Evolutionary conservation across 148 eudicot genomes (phyloP).

Genomic region (Rhododendron mucronatum): DNA sequence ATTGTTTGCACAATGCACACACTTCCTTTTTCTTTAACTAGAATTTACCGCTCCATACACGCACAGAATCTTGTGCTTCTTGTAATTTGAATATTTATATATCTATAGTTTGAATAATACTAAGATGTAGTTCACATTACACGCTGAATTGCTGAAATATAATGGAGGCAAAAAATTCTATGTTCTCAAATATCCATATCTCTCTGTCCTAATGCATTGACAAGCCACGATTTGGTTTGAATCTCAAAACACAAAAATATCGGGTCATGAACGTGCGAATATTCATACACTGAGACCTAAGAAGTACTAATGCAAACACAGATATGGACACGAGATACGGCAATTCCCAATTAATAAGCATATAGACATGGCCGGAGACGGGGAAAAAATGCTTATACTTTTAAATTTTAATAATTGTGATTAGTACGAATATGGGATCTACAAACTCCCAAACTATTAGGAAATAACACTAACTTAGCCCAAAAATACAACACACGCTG

Average conservation of each 20-base stretch:
- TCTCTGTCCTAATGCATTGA: not conserved
- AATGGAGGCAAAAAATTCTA: not conserved
- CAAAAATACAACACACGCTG: not conserved
- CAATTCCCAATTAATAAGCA: not conserved
- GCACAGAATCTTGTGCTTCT: no score
- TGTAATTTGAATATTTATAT: no score
- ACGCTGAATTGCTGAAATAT: no score
- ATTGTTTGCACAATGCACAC: no score
- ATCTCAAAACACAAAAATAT: not conserved
- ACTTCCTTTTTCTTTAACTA: no score
- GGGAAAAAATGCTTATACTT: not conserved
- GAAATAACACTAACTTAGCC: not conserved
- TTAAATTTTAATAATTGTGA: not conserved
- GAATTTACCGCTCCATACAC: no score
- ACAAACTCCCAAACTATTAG: not conserved
- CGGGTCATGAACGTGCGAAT: not conserved
- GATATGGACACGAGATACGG: not conserved
- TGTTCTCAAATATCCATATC: not conserved
- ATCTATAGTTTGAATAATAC: no score
- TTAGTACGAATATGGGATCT: not conserved
- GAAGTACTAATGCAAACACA: not conserved
- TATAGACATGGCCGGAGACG: not conserved
- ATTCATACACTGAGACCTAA: not conserved
- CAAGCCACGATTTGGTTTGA: not conserved
- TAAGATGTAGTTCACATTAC: no score